Evolutionary conservation across 2,329 filamentous ascomycete genomes (phyloP).

Genomic region (Aspergillus chevalieri): DNA sequence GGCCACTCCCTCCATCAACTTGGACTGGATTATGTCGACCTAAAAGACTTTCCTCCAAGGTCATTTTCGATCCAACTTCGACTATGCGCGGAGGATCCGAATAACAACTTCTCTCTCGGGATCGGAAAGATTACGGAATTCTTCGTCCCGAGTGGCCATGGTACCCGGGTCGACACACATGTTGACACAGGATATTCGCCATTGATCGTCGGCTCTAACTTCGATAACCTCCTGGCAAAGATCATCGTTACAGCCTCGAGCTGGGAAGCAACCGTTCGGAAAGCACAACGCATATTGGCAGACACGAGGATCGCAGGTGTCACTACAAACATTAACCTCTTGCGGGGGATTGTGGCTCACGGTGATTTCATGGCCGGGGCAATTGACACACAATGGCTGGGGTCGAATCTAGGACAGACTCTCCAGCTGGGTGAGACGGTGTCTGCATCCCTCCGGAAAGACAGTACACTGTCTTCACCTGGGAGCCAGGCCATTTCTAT

Average conservation of each 20-base stretch:
- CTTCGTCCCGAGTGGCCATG: constrained; percentile 52
- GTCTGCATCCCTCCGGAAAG: constrained; percentile 11
- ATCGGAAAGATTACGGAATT: constrained; percentile 55
- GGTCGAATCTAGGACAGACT: constrained; percentile 41
- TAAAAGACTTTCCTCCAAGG: constrained; percentile 33
- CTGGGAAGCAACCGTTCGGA: constrained; percentile 49
- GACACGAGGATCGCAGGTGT: constrained; percentile 53
- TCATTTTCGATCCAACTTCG: constrained; percentile 50
- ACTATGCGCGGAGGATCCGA: constrained; percentile 52
- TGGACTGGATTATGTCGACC: constrained; percentile 22
- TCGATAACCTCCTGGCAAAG: constrained; percentile 56
- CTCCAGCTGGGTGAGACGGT: constrained; percentile 29
- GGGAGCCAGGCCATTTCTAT: constrained; percentile 13
- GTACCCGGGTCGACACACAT: constrained; percentile 53
- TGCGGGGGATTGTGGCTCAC: constrained; percentile 50
- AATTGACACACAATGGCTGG: constrained; percentile 56
- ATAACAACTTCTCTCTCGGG: constrained; percentile 50
- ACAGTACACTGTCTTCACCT: background rate
- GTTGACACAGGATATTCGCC: constrained; percentile 37
- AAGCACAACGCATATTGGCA: constrained; percentile 50
- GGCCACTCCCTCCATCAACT: constrained; percentile 39
- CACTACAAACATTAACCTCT: constrained; percentile 52
- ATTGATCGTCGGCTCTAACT: constrained; percentile 47
- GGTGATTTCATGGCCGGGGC: constrained; percentile 43
- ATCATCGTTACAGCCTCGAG: constrained; percentile 51